phyloP scores from a whole-genome alignment of 139 green algal genomes.

The Axilococcus clingmanii region DNA sequence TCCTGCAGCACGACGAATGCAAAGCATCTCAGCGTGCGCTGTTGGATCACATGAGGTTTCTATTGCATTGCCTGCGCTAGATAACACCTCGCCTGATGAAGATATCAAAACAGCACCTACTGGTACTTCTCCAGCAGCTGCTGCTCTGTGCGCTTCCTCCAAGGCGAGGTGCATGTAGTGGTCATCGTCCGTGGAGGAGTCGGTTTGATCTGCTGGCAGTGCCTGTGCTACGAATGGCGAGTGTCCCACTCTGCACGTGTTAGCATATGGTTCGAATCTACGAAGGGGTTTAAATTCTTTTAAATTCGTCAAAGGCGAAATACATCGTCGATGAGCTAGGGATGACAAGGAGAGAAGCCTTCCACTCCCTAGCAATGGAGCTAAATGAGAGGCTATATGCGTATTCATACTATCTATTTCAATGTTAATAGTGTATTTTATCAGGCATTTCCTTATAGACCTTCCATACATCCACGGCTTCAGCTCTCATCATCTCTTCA shows the following conservation, averaged over 20 bases:
- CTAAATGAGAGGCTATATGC: no score
- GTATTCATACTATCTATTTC: not conserved
- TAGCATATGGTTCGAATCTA: no score
- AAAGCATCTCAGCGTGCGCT: conserved; percentile 80
- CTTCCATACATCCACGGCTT: conserved; percentile 36
- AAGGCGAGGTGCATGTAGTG: conserved; percentile 27
- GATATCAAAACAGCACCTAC: conserved; percentile 71
- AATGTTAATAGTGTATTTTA: conserved; percentile 36
- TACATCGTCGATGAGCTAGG: no score
- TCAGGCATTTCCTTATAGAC: conserved; percentile 22
- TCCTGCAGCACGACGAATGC: conserved; percentile 40
- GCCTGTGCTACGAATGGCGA: no score
- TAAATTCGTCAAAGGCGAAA: no score
- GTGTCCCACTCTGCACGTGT: no score
- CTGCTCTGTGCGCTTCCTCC: conserved; percentile 14
- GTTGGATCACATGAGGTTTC: conserved; percentile 49
- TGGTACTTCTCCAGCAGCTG: conserved; percentile 58
- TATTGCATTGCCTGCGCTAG: conserved; percentile 46
- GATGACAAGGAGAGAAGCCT: no score
- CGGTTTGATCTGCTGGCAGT: no score
- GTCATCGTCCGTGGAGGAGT: no score
- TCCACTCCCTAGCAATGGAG: no score
- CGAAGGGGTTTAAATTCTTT: no score
- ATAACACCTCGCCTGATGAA: conserved; percentile 30
- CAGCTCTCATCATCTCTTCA: conserved; percentile 25